A percentile compares a stretch with the other conserved stretches of the same genome.
phyloP scores from a whole-genome alignment of 202 grass and related monocot genomes.

The Carex sylvatica region DNA sequence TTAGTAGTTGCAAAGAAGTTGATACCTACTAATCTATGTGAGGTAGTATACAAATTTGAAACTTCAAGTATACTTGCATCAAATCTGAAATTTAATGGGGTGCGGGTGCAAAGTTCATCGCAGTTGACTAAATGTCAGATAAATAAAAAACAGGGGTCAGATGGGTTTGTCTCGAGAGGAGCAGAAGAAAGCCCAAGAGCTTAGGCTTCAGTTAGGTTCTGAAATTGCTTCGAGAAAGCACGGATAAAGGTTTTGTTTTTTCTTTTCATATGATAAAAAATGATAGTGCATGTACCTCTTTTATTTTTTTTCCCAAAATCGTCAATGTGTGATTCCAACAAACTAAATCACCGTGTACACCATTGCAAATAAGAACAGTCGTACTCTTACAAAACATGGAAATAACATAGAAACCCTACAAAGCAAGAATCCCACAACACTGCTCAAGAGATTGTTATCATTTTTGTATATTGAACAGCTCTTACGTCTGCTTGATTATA shows the following conservation, averaged over 20 bases:
- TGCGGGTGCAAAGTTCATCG: not conserved
- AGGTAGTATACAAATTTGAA: not conserved
- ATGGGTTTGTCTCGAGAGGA: constrained; percentile 69
- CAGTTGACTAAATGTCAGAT: not conserved
- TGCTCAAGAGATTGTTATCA: not conserved
- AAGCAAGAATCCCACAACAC: not conserved
- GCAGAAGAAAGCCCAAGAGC: constrained; percentile 65
- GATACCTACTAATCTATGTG: too few species aligned
- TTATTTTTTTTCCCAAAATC: not conserved
- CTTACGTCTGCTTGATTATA: not conserved
- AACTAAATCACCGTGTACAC: not conserved
- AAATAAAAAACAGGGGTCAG: constrained; percentile 52
- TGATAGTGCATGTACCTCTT: not conserved
- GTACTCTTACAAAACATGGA: not conserved
- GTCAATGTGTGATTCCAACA: not conserved
- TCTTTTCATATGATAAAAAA: not conserved
- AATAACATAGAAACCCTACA: not conserved
- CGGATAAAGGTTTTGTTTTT: not conserved
- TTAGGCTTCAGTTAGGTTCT: constrained; percentile 31
- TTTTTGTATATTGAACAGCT: not conserved
- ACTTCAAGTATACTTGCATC: not conserved
- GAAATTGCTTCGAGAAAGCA: not conserved
- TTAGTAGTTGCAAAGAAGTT: too few species aligned
- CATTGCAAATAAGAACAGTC: not conserved
- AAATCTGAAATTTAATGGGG: not conserved